Conservation (phyloP, 306 rosid species). For the Gastrolobium bilobum region DNA sequence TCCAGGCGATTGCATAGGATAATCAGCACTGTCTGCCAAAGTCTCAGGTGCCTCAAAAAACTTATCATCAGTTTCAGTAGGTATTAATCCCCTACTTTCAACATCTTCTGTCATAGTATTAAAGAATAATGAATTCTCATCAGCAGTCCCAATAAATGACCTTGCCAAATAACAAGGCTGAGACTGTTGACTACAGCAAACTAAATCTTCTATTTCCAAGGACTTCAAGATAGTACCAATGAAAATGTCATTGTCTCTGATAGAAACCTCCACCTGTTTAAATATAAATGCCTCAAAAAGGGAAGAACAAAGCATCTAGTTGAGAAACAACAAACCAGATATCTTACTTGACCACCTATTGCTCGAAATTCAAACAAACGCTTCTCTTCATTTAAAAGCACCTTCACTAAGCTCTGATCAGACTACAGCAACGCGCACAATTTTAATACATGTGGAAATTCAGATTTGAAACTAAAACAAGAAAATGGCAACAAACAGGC, state of each 20-base stretch:
- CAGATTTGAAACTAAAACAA: slow-evolving; percentile 42
- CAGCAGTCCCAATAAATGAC: slow-evolving; percentile 72
- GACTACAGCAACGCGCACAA: slow-evolving; percentile 61
- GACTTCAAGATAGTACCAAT: slow-evolving; percentile 93
- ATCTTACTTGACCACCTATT: slow-evolving; percentile 92
- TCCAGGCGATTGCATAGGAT: slow-evolving; percentile 63
- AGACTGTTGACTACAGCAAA: slow-evolving; percentile 60
- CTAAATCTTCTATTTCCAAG: slow-evolving; percentile 94
- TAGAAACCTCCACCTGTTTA: slow-evolving; percentile 87
- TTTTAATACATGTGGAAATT: slow-evolving; percentile 42
- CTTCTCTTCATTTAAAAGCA: slow-evolving; percentile 83
- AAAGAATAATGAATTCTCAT: slow-evolving; percentile 57
- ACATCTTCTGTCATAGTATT: slow-evolving; percentile 51
- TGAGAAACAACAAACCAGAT: slow-evolving; percentile 16
- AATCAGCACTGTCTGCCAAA: slow-evolving; percentile 68
- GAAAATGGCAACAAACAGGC: slow-evolving; percentile 33
- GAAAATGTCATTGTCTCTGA: slow-evolving; percentile 77
- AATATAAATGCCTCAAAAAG: slow-evolving; percentile 47
- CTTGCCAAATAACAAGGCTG: slow-evolving; percentile 88
- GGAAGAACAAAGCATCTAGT: slow-evolving; percentile 38
- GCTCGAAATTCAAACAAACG: slow-evolving; percentile 93
- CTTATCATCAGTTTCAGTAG: slow-evolving; percentile 75
- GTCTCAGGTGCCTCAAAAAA: slow-evolving; percentile 94
- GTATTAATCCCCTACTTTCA: slow-evolving; percentile 53
- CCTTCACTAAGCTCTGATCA: slow-evolving; percentile 73